phyloP scores from a whole-genome alignment of 345 rosid species.

The Hibiscus syriacus region DNA sequence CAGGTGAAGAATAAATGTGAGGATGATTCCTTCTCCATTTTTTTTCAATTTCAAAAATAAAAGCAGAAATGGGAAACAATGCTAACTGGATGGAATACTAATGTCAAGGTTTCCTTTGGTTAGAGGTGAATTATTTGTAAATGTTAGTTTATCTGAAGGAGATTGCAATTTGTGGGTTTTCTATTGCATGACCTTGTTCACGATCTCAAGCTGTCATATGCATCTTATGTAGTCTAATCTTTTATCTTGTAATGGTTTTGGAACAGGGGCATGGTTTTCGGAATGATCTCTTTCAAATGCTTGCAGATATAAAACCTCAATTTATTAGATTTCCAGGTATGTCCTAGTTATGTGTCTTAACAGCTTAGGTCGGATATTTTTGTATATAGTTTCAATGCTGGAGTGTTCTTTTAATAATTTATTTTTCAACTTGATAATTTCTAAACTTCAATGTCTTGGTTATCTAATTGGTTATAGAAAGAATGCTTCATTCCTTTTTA shows the following conservation, averaged over 20 bases:
- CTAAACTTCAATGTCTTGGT: neutral
- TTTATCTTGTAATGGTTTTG: slow-evolving; percentile 13
- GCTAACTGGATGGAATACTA: neutral
- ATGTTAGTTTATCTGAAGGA: neutral
- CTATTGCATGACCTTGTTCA: neutral
- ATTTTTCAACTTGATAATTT: neutral
- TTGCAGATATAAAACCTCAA: slow-evolving; percentile 64
- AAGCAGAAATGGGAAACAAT: neutral
- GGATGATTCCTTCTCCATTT: too few relatives aligned
- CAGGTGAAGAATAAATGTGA: too few relatives aligned
- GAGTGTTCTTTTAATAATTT: neutral
- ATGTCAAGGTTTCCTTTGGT: neutral
- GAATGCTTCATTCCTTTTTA: neutral
- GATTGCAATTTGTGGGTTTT: neutral
- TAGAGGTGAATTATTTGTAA: neutral
- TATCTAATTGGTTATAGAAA: neutral
- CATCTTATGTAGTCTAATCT: neutral
- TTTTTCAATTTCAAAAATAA: too few relatives aligned
- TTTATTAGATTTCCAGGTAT: slow-evolving; percentile 89
- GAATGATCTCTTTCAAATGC: slow-evolving; percentile 69
- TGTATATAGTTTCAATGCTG: neutral
- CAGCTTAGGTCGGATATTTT: neutral
- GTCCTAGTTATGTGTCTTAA: neutral
- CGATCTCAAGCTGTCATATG: neutral
- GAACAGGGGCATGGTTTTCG: slow-evolving; percentile 91